Evolutionary conservation across 768 basidiomycete genomes (phyloP).

Genomic region (Amanita pallidorosea): DNA sequence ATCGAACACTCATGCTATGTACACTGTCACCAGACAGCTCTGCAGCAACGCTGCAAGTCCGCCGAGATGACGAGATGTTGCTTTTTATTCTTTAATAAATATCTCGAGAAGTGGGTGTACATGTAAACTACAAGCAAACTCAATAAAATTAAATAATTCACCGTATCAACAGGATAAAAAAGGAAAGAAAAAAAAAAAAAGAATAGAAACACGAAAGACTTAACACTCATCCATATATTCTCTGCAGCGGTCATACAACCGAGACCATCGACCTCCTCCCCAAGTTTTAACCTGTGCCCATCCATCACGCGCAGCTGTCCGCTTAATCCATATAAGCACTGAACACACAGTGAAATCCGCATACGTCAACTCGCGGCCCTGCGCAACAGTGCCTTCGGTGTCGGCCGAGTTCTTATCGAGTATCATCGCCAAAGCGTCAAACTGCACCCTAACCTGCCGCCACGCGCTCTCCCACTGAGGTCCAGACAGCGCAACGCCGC

Average conservation of each 20-base stretch:
- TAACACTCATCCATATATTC: conserved; percentile 56
- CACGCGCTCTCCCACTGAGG: conserved; percentile 55
- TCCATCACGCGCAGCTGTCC: conserved; percentile 62
- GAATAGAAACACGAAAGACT: neutral
- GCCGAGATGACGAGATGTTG: too few relatives aligned
- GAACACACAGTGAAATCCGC: conserved; percentile 69
- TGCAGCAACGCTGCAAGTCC: too few relatives aligned
- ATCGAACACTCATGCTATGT: too few relatives aligned
- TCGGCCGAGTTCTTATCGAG: conserved; percentile 61
- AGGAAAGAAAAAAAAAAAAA: neutral
- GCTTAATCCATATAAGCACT: conserved; percentile 64
- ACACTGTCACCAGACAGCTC: too few relatives aligned
- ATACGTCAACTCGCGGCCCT: conserved; percentile 58
- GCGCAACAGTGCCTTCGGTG: conserved; percentile 51
- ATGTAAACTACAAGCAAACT: too few relatives aligned
- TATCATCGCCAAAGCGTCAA: conserved; percentile 50
- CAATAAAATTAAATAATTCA: too few relatives aligned
- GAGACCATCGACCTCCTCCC: conserved; percentile 60
- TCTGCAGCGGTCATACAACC: conserved; percentile 50
- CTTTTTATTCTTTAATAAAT: too few relatives aligned
- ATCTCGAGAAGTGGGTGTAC: too few relatives aligned
- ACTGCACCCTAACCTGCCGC: conserved; percentile 54
- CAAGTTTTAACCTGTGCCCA: conserved; percentile 61
- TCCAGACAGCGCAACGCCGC: conserved; percentile 15
- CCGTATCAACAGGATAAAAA: too few relatives aligned